Percentiles rank a stretch among this genome's conserved stretches.
Conservation (phyloP, 139 green algal species). For the Micromonas pusilla region DNA sequence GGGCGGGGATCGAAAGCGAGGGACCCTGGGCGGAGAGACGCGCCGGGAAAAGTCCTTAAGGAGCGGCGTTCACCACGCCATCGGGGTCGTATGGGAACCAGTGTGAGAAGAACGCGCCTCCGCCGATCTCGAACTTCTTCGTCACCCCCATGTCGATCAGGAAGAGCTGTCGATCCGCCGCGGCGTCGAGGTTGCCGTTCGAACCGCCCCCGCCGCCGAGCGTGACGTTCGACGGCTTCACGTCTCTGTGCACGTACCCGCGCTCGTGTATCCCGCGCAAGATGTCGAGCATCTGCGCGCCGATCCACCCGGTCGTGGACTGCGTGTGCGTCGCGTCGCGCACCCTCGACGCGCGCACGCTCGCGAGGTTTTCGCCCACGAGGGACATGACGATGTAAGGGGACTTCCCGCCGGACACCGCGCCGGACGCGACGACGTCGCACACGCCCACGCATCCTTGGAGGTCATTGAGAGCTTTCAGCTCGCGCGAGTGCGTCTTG, state of each 20-base stretch:
- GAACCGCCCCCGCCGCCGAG: neutral
- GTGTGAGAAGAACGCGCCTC: too few species aligned
- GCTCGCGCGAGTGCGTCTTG: neutral
- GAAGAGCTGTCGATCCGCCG: neutral
- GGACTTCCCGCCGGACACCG: neutral
- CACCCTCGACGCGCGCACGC: neutral
- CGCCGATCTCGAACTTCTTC: slow-evolving; percentile 10
- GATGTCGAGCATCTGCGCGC: neutral
- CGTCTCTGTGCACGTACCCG: slow-evolving; percentile 26
- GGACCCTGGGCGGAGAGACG: too few species aligned
- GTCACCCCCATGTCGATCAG: slow-evolving; percentile 18
- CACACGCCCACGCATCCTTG: neutral
- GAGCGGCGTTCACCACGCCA: too few species aligned
- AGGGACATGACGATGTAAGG: slow-evolving; percentile 16
- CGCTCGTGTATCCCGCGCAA: neutral
- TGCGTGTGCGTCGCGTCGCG: neutral
- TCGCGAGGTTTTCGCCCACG: slow-evolving; percentile 11
- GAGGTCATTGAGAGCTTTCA: neutral
- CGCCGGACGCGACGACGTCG: neutral
- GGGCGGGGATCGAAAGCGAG: too few species aligned
- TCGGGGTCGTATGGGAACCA: too few species aligned
- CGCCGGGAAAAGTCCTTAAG: too few species aligned
- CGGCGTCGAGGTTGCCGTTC: neutral
- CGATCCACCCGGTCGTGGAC: neutral
- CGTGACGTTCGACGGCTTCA: slow-evolving; percentile 13